Evolutionary conservation across 176 grass and related monocot genomes (phyloP).

Genomic region (Echinochloa phyllopogon): DNA sequence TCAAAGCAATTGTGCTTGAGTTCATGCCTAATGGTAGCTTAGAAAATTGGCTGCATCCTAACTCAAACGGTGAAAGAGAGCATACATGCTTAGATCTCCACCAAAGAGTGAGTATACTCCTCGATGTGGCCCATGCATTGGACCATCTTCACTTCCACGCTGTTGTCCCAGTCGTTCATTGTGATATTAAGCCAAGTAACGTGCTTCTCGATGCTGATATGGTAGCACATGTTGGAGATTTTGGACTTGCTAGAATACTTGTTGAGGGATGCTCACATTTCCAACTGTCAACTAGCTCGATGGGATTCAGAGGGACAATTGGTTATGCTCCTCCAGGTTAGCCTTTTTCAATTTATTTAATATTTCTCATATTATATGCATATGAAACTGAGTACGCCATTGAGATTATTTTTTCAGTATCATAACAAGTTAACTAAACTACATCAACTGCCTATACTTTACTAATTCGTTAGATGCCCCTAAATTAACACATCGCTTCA

Average conservation of each 20-base stretch:
- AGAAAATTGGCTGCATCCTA: conserved; percentile 41
- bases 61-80: not conserved
- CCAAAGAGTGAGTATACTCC: conserved; percentile 27
- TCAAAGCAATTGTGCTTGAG: conserved; percentile 47
- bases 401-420: too few species aligned
- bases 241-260: conserved; percentile 38
- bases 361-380: too few species aligned
- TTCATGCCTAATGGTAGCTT: conserved; percentile 33
- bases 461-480: not conserved
- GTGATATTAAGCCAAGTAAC: conserved; percentile 45
- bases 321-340: conserved; percentile 24
- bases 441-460: too few species aligned
- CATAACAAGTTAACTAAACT: too few species aligned
- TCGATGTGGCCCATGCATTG: conserved; percentile 42
- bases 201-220: conserved; percentile 33
- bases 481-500: not conserved
- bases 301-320: conserved; percentile 45
- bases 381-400: too few species aligned
- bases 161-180: conserved; percentile 19
- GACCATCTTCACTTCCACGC: conserved; percentile 39
- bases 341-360: too few species aligned
- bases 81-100: not conserved
- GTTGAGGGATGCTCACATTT: not conserved
- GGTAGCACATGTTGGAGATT: conserved; percentile 38
- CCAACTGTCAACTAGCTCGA: not conserved